Conservation (phyloP, 2,329 filamentous ascomycete genomes). For the Chrysoporthe austroafricana region DNA sequence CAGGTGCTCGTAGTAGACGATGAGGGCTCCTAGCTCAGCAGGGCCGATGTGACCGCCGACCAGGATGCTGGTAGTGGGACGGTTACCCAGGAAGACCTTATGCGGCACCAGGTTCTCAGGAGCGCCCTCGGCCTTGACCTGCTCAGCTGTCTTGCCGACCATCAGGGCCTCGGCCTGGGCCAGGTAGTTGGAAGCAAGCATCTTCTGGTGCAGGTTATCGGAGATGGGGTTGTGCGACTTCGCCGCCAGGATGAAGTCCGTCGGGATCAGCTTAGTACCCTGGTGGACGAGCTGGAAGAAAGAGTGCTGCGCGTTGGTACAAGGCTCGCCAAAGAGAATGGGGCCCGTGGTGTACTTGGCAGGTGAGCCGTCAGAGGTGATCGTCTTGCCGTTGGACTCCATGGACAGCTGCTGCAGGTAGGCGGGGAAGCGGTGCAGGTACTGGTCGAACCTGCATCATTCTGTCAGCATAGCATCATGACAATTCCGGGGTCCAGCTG, state of each 20-base stretch:
- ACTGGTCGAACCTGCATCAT: conserved; percentile 84
- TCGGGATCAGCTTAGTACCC: conserved; percentile 97
- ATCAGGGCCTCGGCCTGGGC: conserved; percentile 87
- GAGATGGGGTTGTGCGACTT: conserved; percentile 96
- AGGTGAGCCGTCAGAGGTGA: conserved; percentile 84
- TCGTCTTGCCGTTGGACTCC: conserved; percentile 99
- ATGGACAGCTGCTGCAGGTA: conserved; percentile 99
- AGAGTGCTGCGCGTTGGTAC: conserved; percentile 98
- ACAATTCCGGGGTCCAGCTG: conserved; percentile 8
- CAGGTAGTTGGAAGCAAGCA: conserved; percentile 91
- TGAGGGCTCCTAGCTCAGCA: conserved; percentile 88
- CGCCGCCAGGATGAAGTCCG: conserved; percentile 96
- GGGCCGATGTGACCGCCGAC: conserved; percentile 91
- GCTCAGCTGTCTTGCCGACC: conserved; percentile 84
- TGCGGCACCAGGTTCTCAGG: conserved; percentile 83
- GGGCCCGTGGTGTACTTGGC: conserved; percentile 97
- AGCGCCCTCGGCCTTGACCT: conserved; percentile 76
- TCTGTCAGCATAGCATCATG: conserved; percentile 21
- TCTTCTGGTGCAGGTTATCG: conserved; percentile 93
- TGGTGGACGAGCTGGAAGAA: conserved; percentile 99
- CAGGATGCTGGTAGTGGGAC: conserved; percentile 93
- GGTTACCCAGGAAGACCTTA: conserved; percentile 98
- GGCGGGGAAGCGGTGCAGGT: conserved; percentile 97
- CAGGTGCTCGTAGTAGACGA: conserved; percentile 98
- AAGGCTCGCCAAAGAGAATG: conserved; percentile 96